Percentiles rank a stretch among this genome's conserved stretches.
Conservation (phyloP, 345 rosid genomes). For the Conringia planisiliqua region DNA sequence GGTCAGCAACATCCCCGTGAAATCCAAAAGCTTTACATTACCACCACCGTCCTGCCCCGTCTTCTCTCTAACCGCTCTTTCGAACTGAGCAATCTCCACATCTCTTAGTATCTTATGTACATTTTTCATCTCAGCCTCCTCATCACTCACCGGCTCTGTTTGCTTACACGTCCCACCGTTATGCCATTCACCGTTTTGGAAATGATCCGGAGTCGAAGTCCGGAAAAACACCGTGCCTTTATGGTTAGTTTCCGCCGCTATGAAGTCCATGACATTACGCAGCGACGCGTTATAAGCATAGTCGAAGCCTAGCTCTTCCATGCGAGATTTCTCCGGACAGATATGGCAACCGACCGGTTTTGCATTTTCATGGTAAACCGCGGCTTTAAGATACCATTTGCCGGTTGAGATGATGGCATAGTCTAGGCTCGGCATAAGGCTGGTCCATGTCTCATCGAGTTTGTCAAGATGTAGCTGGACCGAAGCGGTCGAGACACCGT, state of each 20-base stretch:
- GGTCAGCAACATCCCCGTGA: constrained; percentile 52
- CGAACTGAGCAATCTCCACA: constrained; percentile 59
- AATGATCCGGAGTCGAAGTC: constrained; percentile 90
- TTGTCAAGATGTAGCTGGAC: constrained; percentile 76
- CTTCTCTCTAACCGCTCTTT: constrained; percentile 49
- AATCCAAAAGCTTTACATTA: constrained; percentile 69
- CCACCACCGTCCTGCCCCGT: constrained; percentile 38
- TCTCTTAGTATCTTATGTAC: constrained; percentile 55
- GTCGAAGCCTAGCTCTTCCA: constrained; percentile 65
- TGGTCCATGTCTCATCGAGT: constrained; percentile 74
- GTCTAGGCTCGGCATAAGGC: constrained; percentile 48
- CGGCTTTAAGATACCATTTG: constrained; percentile 91
- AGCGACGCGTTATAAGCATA: constrained; percentile 72
- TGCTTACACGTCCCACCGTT: constrained; percentile 70
- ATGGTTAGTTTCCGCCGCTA: constrained; percentile 41
- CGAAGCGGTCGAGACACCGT: constrained; percentile 78
- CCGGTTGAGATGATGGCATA: constrained; percentile 83
- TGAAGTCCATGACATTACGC: constrained; percentile 52
- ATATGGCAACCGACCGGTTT: constrained; percentile 68
- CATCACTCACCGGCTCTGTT: constrained; percentile 59
- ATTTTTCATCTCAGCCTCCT: constrained; percentile 58
- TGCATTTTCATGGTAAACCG: constrained; percentile 75
- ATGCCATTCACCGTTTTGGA: constrained; percentile 91
- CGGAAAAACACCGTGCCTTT: constrained; percentile 65
- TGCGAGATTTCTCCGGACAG: constrained; percentile 54